Base-by-base conservation (phyloP, 306 rosid genomes). In the Vicia villosa region DNA sequence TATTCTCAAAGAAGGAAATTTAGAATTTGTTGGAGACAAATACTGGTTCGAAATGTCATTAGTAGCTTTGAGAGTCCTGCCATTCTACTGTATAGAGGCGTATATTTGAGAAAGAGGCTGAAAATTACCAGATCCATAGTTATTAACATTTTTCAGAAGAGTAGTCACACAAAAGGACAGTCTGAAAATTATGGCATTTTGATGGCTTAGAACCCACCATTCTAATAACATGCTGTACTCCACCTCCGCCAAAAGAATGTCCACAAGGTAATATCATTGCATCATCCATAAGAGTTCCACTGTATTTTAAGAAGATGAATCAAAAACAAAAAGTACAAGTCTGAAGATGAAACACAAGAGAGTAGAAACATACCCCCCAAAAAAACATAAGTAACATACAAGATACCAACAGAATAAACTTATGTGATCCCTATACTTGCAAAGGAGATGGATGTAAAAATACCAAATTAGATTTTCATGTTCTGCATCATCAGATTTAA, bases 241-340 rank as follows among this genome's bases (percentile, higher is more conserved):
- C 99, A 60, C 88, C 87, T 43, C 95, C 81, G 34, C 99, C 90
- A 55, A 91, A 95, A 60, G 99, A 95, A 85, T 95, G 99, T n/a
- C 99, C 99, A 65, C 99, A 95, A 42, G 99, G 91, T 77, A 95
- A 79, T 87, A 95, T 95, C 96, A 95, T 82, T 9, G 99, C 99
- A 58, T 95, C 99, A 42, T 95, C 95, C 99, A 95, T 95, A 22
- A 95, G 95, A 71, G 87, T 80, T 47, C 97, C 93, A 74, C 99
- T 95, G 85, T 49, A 83, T 74, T 78, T 59, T 73, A 15, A 79
- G 60, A 81, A 63, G 34, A 66, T 8, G 56, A 43, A 57, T 49
- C 51, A 40, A 73, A 52, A 6, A 64, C 37, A 50, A 74, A 4
- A 75, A n/a, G 45, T 12, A 68, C 26, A 4, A 36, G 58, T 59